Evolutionary conservation across 331 rosid genomes (phyloP).

Genomic region (Quercus lobata): DNA sequence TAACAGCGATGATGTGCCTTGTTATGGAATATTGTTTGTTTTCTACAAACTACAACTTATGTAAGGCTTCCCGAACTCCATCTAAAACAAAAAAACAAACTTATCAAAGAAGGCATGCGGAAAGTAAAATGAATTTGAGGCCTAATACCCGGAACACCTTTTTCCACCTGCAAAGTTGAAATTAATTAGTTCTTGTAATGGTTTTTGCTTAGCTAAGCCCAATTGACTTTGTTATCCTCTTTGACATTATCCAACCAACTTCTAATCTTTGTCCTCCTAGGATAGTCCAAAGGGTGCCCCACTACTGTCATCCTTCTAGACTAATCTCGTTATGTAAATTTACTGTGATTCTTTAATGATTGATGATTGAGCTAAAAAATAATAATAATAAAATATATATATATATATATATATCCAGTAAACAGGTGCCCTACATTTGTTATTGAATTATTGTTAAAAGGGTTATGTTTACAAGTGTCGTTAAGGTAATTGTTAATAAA

Average conservation of each 20-base stretch:
- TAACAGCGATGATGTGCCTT: neutral
- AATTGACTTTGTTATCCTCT: conserved; percentile 12
- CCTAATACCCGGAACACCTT: conserved; percentile 4
- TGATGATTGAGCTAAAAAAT: too few species aligned
- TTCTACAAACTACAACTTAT: neutral
- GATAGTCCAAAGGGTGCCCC: neutral
- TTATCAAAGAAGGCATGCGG: conserved; percentile 18
- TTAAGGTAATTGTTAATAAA: too few species aligned
- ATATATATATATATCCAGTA: too few species aligned
- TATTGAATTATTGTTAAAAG: too few species aligned
- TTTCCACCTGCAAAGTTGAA: neutral
- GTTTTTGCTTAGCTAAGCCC: conserved; percentile 28
- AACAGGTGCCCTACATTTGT: too few species aligned
- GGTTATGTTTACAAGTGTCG: too few species aligned
- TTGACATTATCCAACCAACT: conserved; percentile 14
- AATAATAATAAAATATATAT: too few species aligned
- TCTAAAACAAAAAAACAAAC: neutral
- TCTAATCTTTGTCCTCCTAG: conserved; percentile 1
- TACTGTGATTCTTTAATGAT: too few species aligned
- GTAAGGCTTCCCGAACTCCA: neutral
- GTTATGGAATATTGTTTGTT: neutral
- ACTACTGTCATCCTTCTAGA: too few species aligned
- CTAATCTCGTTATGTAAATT: too few species aligned
- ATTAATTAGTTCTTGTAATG: conserved; percentile 10
- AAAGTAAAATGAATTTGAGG: neutral